Base-by-base conservation (phyloP, 306 rosid genomes). In the Cicer yamashitae region DNA sequence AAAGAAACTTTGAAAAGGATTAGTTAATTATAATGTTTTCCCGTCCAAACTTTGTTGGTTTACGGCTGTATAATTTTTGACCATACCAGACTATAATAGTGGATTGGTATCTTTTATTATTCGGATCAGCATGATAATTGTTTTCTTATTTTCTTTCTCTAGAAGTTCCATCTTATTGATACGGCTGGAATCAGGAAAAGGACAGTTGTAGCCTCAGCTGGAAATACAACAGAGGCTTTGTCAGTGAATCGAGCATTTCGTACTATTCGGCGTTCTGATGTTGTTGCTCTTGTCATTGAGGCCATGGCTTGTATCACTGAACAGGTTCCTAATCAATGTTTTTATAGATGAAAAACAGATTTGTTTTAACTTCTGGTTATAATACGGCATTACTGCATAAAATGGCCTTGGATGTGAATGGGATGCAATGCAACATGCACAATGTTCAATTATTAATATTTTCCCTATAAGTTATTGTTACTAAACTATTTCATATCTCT, bases 171-270 rank as follows among this genome's bases (percentile, higher is more conserved):
- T 68, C 89, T 94, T 77, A 94, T 89, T 58, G 98, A 94, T 82
- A 94, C 97, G 69, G 98, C 98, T 82, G 97, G 98, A 87, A 91
- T 94, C 75, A 91, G 98, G 85, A 89, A 73, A 91, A 85, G 96
- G 84, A 85, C 98, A 44, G 82, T 81, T 2, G 83, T 94, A 56
- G 91, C 89, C 67, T 89, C 98, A 20, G 86, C 91, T 7, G 97
- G 98, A 58, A 94, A 91, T 74, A 52, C 80, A 51, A 94, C 98
- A 4, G 98, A 94, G 89, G 86, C 96, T 75, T 82, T 94, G 74
- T 94, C 97, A 1, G 97, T 94, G 15, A 94, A 94, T 82, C 85
- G 96, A 78, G 98, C 98, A 77, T 94, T 94, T 83, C 97, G 96
- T 71, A 97, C 98, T 48, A 78, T 94, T 48, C 91, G 92, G 20